A percentile compares a stretch with the other conserved stretches of the same genome.
Evolutionary conservation across 1,284 basidiomycete genomes (phyloP).

Genomic region (Paramarasmius palmivorus): DNA sequence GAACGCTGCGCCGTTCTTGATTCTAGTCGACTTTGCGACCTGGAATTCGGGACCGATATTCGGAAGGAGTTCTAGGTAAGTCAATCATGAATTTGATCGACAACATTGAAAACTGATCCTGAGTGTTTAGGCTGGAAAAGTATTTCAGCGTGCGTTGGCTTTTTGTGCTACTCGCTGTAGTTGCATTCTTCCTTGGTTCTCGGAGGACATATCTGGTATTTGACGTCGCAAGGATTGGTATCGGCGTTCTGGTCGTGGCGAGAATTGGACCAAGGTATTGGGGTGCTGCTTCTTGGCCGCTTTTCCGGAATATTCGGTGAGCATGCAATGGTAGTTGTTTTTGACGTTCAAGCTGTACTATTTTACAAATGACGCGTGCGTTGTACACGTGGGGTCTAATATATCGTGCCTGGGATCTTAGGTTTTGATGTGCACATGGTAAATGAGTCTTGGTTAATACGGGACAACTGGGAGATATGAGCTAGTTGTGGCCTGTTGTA

Average conservation of each 20-base stretch:
- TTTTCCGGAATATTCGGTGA: no score
- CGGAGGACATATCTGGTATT: constrained; percentile 62
- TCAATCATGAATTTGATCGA: constrained; percentile 4
- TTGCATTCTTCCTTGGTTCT: constrained; percentile 61
- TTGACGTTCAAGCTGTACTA: neutral
- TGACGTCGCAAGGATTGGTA: constrained; percentile 42
- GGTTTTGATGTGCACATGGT: no score
- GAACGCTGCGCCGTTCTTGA: constrained; percentile 64
- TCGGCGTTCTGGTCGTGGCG: constrained; percentile 38
- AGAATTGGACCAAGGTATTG: constrained; percentile 47
- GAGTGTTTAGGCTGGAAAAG: constrained; percentile 18
- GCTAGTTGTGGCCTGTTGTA: no score
- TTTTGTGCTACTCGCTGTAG: constrained; percentile 46
- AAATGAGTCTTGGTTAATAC: no score
- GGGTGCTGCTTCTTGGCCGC: constrained; percentile 22
- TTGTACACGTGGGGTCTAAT: no score
- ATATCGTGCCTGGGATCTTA: no score
- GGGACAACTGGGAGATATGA: no score
- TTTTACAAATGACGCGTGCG: no score
- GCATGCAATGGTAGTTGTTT: no score
- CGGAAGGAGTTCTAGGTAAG: constrained; percentile 37
- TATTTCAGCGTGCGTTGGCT: constrained; percentile 44
- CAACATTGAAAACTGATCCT: constrained; percentile 33
- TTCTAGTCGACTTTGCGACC: constrained; percentile 63
- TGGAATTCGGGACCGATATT: constrained; percentile 42